Evolutionary conservation across 2,329 filamentous ascomycete species (phyloP).

Genomic region (Beauveria varroae): DNA sequence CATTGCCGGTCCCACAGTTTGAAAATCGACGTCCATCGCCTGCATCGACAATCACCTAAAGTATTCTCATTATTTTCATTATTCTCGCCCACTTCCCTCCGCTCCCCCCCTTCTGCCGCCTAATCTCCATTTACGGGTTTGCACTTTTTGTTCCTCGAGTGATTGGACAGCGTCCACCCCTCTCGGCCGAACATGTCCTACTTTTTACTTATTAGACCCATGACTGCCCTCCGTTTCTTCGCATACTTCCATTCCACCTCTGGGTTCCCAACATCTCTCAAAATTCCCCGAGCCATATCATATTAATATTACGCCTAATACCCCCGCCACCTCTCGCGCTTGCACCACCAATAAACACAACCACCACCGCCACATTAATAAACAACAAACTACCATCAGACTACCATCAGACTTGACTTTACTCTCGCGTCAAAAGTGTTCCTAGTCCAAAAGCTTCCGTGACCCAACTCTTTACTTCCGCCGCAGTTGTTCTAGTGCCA

Average conservation of each 20-base stretch:
- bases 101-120: not conserved
- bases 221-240: not conserved
- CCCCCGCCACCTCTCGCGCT: no score
- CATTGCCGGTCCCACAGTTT: not conserved
- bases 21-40: not conserved
- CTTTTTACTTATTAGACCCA: not conserved
- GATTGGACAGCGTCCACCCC: not conserved
- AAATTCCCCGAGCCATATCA: not conserved
- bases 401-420: not conserved
- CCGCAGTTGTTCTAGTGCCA: not conserved
- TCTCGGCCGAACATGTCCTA: not conserved
- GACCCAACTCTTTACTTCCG: not conserved
- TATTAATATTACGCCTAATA: no score
- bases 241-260: not conserved
- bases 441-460: no score
- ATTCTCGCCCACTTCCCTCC: not conserved
- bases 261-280: not conserved
- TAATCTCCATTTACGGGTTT: not conserved
- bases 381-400: not conserved
- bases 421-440: not conserved
- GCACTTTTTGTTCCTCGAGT: not conserved
- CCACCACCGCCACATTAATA: not conserved
- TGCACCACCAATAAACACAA: not conserved
- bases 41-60: not conserved
- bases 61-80: not conserved